These are phyloP conservation scores for Kodamaea arcana DNA, from an alignment of 1,139 yeast species.

Conservation along the genomic window DNA sequence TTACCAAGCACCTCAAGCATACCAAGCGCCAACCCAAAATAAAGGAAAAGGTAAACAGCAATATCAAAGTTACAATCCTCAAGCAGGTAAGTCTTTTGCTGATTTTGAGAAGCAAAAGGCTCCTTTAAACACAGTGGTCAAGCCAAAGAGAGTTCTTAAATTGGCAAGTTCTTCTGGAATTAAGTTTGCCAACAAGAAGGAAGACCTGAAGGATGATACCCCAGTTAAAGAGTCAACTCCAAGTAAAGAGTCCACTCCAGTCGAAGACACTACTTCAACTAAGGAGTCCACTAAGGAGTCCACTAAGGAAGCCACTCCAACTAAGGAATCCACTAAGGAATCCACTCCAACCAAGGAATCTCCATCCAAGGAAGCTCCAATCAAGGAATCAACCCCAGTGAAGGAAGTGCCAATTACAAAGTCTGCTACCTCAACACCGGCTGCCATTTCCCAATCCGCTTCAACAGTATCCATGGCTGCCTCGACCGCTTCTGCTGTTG, in stretches of 20 bases:
- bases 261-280: conserved; percentile 18
- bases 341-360: conserved; percentile 9
- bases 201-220: conserved; percentile 33
- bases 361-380: conserved; percentile 6
- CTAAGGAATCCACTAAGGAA: conserved; percentile 11
- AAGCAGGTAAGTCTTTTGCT: conserved; percentile 78
- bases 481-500: conserved; percentile 16
- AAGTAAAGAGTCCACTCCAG: conserved; percentile 1
- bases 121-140: conserved; percentile 35
- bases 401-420: too few relatives aligned
- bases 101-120: conserved; percentile 77
- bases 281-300: conserved; percentile 19
- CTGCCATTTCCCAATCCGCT: conserved; percentile 12
- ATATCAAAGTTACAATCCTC: conserved; percentile 17
- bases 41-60: conserved; percentile 16
- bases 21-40: conserved; percentile 17
- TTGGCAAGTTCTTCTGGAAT: conserved; percentile 63
- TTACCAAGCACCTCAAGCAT: conserved; percentile 22
- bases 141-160: conserved; percentile 61
- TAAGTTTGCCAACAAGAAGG: conserved; percentile 49
- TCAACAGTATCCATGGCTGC: conserved; percentile 8
- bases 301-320: conserved; percentile 12
- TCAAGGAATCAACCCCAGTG: conserved; percentile 16
- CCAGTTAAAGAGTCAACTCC: conserved; percentile 18
- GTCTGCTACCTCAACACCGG: conserved; percentile 4